A percentile compares a stretch with the other conserved stretches of the same genome.
These are phyloP conservation scores for Polysphondylium violaceum DNA, from an alignment of 78 protist species.

Conservation along the genomic window DNA sequence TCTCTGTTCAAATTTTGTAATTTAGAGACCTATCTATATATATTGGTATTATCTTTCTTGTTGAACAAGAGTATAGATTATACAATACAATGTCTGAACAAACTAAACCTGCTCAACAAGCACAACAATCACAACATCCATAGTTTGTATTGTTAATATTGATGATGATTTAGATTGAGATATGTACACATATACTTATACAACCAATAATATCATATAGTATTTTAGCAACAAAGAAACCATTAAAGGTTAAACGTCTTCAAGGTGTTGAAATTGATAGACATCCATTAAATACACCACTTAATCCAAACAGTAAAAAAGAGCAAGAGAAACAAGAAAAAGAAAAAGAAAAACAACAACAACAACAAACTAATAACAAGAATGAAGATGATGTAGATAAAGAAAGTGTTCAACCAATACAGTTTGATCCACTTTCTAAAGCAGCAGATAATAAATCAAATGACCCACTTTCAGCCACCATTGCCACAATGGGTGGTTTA, in stretches of 20 bases:
- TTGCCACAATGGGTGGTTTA: constrained; percentile 77
- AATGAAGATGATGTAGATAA: background rate
- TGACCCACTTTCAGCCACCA: constrained; percentile 26
- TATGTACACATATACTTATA: no score
- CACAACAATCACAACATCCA: background rate
- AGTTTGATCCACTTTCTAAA: constrained; percentile 41
- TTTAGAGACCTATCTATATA: no score
- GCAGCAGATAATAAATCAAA: background rate
- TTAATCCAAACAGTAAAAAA: constrained; percentile 2
- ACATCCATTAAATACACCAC: constrained; percentile 48
- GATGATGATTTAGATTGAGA: background rate
- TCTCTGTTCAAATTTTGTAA: no score
- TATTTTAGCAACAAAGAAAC: constrained; percentile 17
- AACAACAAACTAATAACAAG: background rate
- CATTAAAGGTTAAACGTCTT: constrained; percentile 16
- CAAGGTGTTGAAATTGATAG: constrained; percentile 54
- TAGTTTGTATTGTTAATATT: background rate
- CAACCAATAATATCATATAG: no score
- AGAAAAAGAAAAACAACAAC: background rate
- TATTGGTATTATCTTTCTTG: no score
- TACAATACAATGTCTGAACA: background rate
- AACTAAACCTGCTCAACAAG: background rate
- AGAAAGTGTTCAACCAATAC: background rate
- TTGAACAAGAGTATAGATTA: constrained; percentile 17
- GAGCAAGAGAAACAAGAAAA: background rate